These are phyloP conservation scores for Plasmodium adleri DNA, from an alignment of 169 alveolate genomes.

Conservation along the genomic window DNA sequence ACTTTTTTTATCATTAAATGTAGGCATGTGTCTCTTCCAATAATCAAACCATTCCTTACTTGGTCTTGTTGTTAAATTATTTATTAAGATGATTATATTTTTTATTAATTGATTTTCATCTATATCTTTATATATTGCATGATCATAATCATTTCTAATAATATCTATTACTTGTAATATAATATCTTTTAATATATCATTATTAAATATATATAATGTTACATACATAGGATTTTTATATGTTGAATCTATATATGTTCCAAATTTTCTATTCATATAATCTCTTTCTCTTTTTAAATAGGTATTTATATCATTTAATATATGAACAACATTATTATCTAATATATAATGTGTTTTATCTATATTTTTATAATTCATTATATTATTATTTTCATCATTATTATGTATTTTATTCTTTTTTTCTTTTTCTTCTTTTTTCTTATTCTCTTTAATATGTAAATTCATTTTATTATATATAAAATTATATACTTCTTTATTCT, in stretches of 20 bases:
- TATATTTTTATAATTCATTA: background rate
- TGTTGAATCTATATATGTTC: conserved; percentile 53
- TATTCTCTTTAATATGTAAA: background rate
- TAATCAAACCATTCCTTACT: conserved; percentile 68
- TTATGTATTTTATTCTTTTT: background rate
- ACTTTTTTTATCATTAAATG: conserved; percentile 36
- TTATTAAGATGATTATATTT: conserved; percentile 33
- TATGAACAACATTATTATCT: conserved; percentile 39
- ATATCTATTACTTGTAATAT: conserved; percentile 47
- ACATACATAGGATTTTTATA: conserved; percentile 73
- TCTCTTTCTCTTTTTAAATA: conserved; percentile 60
- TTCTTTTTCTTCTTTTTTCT: background rate
- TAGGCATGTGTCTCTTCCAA: conserved; percentile 65
- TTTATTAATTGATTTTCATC: conserved; percentile 37
- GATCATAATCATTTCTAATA: conserved; percentile 44
- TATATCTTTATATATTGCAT: conserved; percentile 51
- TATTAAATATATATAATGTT: conserved; percentile 47
- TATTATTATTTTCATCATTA: background rate
- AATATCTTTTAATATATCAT: conserved; percentile 43
- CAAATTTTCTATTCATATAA: conserved; percentile 45
- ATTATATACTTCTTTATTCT: conserved; percentile 36
- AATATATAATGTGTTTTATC: conserved; percentile 59
- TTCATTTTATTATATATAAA: conserved; percentile 50
- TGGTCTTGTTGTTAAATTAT: conserved; percentile 49
- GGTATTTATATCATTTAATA: conserved; percentile 53